Evolutionary conservation across 257 asterid species (phyloP).

Genomic region (Penstemon eatonii): DNA sequence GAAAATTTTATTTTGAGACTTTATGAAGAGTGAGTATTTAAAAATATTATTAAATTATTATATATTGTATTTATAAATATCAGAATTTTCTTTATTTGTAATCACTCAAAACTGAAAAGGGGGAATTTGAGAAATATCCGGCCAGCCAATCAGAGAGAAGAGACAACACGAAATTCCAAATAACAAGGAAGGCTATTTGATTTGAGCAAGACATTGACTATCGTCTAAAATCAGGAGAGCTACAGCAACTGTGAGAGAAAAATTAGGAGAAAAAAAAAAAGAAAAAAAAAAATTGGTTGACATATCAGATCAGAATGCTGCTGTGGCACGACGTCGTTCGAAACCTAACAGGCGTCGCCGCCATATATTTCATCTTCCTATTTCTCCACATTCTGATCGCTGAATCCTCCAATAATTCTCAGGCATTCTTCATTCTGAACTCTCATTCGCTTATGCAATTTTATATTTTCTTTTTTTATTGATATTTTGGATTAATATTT

Average conservation of each 20-base stretch:
- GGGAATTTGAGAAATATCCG: not conserved
- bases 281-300: too few relatives aligned
- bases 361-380: constrained; percentile 36
- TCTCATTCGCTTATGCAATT: not conserved
- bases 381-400: constrained; percentile 18
- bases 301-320: constrained; percentile 31
- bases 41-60: too few relatives aligned
- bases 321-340: constrained; percentile 6
- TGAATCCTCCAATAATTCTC: constrained; percentile 37
- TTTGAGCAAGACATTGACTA: constrained; percentile 1
- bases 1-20: too few relatives aligned
- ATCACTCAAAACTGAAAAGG: not conserved
- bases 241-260: too few relatives aligned
- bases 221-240: not conserved
- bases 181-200: constrained; percentile 25
- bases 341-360: constrained; percentile 31
- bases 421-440: constrained; percentile 34
- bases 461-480: too few relatives aligned
- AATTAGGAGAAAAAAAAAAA: too few relatives aligned
- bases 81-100: too few relatives aligned
- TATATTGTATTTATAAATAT: too few relatives aligned
- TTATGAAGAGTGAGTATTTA: too few relatives aligned
- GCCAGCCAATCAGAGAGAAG: constrained; percentile 34
- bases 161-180: constrained; percentile 34
- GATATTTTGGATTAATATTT: too few relatives aligned